A percentile compares a stretch with the other conserved stretches of the same genome.
These are phyloP conservation scores for Termitomyces sp. DNA, from an alignment of 768 basidiomycete species.

Conservation along the genomic window DNA sequence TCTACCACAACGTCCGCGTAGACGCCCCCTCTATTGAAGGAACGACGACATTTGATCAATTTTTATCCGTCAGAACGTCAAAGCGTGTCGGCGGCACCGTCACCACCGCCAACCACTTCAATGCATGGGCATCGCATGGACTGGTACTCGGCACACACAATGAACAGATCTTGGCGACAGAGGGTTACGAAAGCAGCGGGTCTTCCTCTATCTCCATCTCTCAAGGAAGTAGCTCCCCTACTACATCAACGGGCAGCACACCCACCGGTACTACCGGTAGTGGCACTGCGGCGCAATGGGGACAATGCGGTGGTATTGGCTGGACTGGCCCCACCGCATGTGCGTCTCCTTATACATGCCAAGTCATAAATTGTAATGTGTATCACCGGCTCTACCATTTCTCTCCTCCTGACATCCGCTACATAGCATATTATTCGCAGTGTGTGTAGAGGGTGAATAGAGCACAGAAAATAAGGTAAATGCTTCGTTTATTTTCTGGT, in stretches of 20 bases:
- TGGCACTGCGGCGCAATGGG: not conserved
- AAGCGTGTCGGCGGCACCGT: not conserved
- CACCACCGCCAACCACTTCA: not conserved
- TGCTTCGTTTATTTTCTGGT: too few relatives aligned
- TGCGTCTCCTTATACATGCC: constrained; percentile 1
- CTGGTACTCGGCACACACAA: not conserved
- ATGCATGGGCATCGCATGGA: not conserved
- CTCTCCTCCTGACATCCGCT: not conserved
- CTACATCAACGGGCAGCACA: not conserved
- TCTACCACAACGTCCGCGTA: not conserved
- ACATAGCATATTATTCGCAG: not conserved
- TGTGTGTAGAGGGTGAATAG: not conserved
- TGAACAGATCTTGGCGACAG: not conserved
- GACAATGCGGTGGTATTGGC: not conserved
- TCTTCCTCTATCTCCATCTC: not conserved
- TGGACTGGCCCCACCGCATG: not conserved
- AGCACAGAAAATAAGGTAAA: too few relatives aligned
- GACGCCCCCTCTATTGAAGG: not conserved
- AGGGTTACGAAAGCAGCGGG: not conserved
- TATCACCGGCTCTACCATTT: not conserved
- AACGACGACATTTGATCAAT: not conserved
- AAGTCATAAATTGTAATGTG: not conserved
- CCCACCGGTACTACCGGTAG: not conserved
- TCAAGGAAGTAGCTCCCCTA: not conserved
- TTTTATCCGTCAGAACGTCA: not conserved